phyloP scores from a whole-genome alignment of 306 rosid genomes.

The Vigna hirtella region DNA sequence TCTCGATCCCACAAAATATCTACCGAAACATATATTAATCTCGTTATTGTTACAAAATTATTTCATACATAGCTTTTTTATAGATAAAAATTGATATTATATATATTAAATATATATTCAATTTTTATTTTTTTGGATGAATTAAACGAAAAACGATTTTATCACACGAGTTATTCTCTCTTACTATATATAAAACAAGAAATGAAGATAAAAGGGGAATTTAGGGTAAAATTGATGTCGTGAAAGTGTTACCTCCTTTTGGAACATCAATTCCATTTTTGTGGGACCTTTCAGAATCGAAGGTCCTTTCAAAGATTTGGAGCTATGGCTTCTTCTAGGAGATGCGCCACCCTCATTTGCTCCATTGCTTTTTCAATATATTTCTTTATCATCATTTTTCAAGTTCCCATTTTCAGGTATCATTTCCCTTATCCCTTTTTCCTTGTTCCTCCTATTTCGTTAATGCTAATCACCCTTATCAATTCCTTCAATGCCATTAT shows the following conservation, averaged over 20 bases:
- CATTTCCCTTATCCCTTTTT: neutral
- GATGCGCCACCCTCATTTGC: conserved; percentile 65
- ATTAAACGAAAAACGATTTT: neutral
- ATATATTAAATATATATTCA: too few relatives aligned
- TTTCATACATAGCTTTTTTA: too few relatives aligned
- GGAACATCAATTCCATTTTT: conserved; percentile 2
- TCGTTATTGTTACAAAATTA: too few relatives aligned
- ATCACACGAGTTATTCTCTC: neutral
- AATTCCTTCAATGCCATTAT: neutral
- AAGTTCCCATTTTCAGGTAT: conserved; percentile 92
- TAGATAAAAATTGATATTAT: too few relatives aligned
- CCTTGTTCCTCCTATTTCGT: neutral
- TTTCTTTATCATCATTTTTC: conserved; percentile 75
- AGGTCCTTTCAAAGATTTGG: conserved; percentile 27
- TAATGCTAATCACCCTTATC: neutral
- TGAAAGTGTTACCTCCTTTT: conserved; percentile 14
- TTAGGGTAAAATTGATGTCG: conserved; percentile 37
- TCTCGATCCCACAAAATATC: too few relatives aligned
- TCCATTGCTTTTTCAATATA: conserved; percentile 59
- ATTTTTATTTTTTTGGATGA: too few relatives aligned
- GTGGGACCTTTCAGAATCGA: conserved; percentile 30
- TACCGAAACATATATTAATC: too few relatives aligned
- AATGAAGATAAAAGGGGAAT: neutral
- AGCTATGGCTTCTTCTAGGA: conserved; percentile 74
- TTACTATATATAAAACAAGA: neutral